These are phyloP conservation scores for Phytophthora pseudosyringae DNA, from an alignment of 352 stramenopile species.

Conservation along the genomic window DNA sequence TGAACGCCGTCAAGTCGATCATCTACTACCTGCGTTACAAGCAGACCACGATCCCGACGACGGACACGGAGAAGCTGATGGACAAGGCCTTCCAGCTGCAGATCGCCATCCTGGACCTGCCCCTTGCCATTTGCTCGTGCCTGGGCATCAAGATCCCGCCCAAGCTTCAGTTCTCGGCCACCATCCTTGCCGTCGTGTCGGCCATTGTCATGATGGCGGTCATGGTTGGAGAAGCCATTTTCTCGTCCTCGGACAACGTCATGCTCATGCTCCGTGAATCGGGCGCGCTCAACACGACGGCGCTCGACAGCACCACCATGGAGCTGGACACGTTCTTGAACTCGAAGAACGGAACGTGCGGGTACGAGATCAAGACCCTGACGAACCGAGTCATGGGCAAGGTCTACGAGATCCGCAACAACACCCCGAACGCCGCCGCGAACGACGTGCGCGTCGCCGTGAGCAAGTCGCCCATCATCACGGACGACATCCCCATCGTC, in stretches of 20 bases:
- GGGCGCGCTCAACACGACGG: constrained; percentile 24
- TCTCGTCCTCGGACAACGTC: constrained; percentile 26
- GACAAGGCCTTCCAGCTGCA: constrained; percentile 34
- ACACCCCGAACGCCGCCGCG: constrained; percentile 19
- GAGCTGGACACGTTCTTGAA: constrained; percentile 29
- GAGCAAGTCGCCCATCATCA: constrained; percentile 34
- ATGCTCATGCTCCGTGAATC: constrained; percentile 39
- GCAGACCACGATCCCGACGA: constrained; percentile 18
- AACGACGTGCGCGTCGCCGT: constrained; percentile 33
- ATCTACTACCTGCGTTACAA: constrained; percentile 39
- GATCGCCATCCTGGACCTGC: constrained; percentile 34
- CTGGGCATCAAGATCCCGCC: constrained; percentile 19
- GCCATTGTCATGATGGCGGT: constrained; percentile 41
- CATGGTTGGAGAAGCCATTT: constrained; percentile 31
- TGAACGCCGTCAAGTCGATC: constrained; percentile 34
- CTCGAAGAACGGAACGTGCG: constrained; percentile 36
- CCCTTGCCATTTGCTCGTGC: constrained; percentile 25
- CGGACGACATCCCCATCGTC: constrained; percentile 25
- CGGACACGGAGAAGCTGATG: constrained; percentile 30
- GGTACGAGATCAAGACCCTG: constrained; percentile 35
- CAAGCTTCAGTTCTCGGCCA: constrained; percentile 29
- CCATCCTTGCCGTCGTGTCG: constrained; percentile 22
- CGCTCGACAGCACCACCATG: not conserved
- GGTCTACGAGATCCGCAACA: constrained; percentile 37
- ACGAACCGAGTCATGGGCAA: constrained; percentile 43